Base-by-base conservation (phyloP, 352 stramenopile species). In the Pythium vanterpoolii region DNA sequence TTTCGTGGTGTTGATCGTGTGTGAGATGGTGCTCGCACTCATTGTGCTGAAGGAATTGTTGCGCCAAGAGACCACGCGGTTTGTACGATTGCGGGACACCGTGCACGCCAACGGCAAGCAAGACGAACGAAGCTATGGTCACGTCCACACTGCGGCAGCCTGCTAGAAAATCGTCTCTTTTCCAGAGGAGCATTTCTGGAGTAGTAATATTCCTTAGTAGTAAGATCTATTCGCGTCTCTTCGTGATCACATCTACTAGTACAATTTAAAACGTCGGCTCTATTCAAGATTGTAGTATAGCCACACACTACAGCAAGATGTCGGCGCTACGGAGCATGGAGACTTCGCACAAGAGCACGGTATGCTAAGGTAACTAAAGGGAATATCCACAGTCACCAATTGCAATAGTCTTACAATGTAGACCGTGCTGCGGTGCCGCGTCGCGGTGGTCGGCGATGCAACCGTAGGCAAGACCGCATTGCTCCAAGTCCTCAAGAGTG, bases 381-480 rank as follows among this genome's bases (percentile, higher is more conserved):
- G 5, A 23, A 45, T 14, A 33, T 56, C 34, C 8, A 3, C 16
- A 8, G 40, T 11, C 28, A 27, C 44, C 8, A 39, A n/a, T 18
- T 4, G 21, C 8, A 3, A 26, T 1, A 28, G 2, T 30, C 14
- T 51, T 19, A 23, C 21, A 23, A 19, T 21, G 14, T 60, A 93
- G 76, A 82, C 93, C 11, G 86, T 98, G 63, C 73, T 98, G 34
- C 84, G 91, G 4, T 96, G 86, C 56, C 96, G 97, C 46, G 86
- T 96, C 10, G 85, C 92, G 3, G 80, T 98, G 24, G 89, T 97
- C 21, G 91, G 91, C 23, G 91, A 97, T 64, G 84, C 89, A 0
- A 94, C 83, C 0, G 87, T 96, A 26, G 91, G 91, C 10, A 98
- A 98, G 72, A 96, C 83, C 0, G 90, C 91, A 7, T 45, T 98